Percentiles rank a stretch among this genome's conserved stretches.
phyloP scores from a whole-genome alignment of 495 filamentous ascomycete genomes.

The Hyaloscypha variabilis region DNA sequence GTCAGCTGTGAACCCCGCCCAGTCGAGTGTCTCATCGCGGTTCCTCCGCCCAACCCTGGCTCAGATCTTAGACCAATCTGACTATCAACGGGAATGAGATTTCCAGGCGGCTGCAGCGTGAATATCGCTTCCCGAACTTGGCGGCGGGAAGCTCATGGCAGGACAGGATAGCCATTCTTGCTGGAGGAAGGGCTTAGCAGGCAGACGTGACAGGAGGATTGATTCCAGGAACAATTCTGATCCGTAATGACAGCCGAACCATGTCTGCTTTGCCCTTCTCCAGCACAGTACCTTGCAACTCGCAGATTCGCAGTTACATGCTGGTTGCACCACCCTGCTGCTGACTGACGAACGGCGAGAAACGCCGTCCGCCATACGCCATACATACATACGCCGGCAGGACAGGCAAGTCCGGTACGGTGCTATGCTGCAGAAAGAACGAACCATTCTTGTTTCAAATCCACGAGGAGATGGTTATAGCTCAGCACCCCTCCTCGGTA shows the following conservation, averaged over 20 bases:
- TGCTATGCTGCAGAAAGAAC: neutral
- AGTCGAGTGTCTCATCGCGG: constrained; percentile 6
- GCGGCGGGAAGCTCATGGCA: neutral
- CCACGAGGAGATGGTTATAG: neutral
- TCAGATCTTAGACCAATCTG: constrained; percentile 9
- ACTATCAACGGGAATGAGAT: constrained; percentile 4
- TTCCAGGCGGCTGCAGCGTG: constrained; percentile 20
- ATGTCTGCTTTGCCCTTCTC: neutral
- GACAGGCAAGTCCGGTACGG: neutral
- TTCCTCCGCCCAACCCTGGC: neutral
- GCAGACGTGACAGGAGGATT: neutral
- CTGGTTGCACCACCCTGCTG: constrained; percentile 6
- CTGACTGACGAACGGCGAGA: constrained; percentile 1
- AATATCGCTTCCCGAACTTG: constrained; percentile 1
- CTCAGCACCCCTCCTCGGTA: constrained; percentile 13
- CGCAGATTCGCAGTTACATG: neutral
- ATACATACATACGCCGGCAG: neutral
- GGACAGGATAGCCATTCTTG: neutral
- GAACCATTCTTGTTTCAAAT: neutral
- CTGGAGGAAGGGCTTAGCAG: neutral
- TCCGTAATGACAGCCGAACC: constrained; percentile 4
- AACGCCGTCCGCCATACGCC: neutral
- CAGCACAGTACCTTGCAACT: constrained; percentile 6
- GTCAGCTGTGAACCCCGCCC: constrained; percentile 14
- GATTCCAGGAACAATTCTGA: neutral